phyloP scores from a whole-genome alignment of 768 basidiomycete genomes.

The Chiua virens region DNA sequence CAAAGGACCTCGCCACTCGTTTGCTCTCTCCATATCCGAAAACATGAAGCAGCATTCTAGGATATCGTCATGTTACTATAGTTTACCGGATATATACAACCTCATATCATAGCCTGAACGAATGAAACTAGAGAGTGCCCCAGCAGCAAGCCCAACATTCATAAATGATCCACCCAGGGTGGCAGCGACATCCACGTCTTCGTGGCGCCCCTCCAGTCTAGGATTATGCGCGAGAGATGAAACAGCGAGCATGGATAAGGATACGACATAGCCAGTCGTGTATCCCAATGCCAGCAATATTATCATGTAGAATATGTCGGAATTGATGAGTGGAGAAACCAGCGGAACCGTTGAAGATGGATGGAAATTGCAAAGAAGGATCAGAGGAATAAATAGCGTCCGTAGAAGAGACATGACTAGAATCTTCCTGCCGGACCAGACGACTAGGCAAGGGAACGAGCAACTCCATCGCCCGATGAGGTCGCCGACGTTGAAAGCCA shows the following conservation, averaged over 20 bases:
- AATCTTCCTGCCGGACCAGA: conserved; percentile 70
- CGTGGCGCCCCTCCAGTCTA: conserved; percentile 59
- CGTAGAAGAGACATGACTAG: conserved; percentile 64
- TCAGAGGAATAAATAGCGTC: conserved; percentile 80
- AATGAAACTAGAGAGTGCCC: conserved; percentile 80
- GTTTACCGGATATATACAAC: conserved; percentile 2
- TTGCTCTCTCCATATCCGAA: conserved; percentile 41
- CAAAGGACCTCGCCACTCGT: conserved; percentile 68
- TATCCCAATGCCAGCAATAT: conserved; percentile 73
- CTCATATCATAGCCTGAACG: conserved; percentile 67
- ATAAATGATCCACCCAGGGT: conserved; percentile 78
- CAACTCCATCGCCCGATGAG: conserved; percentile 69
- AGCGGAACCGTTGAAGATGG: conserved; percentile 35
- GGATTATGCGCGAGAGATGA: conserved; percentile 82
- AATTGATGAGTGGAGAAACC: conserved; percentile 54
- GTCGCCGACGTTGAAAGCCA: conserved; percentile 74
- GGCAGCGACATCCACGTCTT: conserved; percentile 85
- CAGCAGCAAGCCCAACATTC: conserved; percentile 71
- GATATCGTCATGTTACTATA: neutral
- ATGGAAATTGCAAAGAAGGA: conserved; percentile 87
- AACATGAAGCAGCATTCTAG: neutral
- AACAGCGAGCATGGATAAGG: conserved; percentile 78
- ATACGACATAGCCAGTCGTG: conserved; percentile 80
- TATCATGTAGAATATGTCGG: conserved; percentile 73
- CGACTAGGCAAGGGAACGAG: conserved; percentile 58